phyloP scores from a whole-genome alignment of 164 flowering plant genomes.

The Protea cynaroides region DNA sequence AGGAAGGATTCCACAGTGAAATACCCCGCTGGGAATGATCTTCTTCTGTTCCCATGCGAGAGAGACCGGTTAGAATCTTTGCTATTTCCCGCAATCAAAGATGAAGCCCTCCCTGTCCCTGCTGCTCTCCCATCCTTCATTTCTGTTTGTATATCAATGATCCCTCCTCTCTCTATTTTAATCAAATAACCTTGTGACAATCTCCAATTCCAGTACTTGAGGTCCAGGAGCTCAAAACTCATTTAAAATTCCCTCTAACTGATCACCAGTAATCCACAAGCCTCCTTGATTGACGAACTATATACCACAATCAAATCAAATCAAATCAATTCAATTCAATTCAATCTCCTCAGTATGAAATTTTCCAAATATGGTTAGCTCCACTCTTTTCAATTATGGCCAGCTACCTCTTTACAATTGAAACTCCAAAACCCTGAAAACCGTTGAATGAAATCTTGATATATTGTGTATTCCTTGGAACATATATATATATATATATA shows the following conservation, averaged over 20 bases:
- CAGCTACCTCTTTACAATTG: too few relatives aligned
- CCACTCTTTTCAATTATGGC: too few relatives aligned
- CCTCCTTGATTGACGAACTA: too few relatives aligned
- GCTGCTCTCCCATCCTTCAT: conserved; percentile 26
- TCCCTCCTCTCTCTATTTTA: conserved; percentile 12
- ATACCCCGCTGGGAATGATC: conserved; percentile 31
- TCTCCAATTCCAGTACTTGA: conserved; percentile 10
- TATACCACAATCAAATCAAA: too few relatives aligned
- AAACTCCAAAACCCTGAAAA: too few relatives aligned
- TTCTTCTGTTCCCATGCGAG: conserved; percentile 25
- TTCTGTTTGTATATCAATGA: conserved; percentile 3
- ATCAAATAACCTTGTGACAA: conserved; percentile 13
- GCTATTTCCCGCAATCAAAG: conserved; percentile 6
- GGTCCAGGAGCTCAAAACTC: conserved; percentile 20
- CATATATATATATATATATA: too few relatives aligned
- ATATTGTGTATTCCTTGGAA: too few relatives aligned
- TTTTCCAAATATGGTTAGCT: too few relatives aligned
- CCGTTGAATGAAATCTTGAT: too few relatives aligned
- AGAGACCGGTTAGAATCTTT: conserved; percentile 17
- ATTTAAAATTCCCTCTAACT: conserved; percentile 6
- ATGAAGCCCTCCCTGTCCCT: conserved; percentile 3
- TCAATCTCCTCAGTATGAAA: too few relatives aligned
- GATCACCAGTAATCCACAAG: background rate
- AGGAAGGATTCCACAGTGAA: conserved; percentile 61
- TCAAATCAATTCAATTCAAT: too few relatives aligned